Percentiles rank a stretch among this genome's conserved stretches.
Evolutionary conservation across 2,329 filamentous ascomycete species (phyloP).

Genomic region (Cytospora piceicola): DNA sequence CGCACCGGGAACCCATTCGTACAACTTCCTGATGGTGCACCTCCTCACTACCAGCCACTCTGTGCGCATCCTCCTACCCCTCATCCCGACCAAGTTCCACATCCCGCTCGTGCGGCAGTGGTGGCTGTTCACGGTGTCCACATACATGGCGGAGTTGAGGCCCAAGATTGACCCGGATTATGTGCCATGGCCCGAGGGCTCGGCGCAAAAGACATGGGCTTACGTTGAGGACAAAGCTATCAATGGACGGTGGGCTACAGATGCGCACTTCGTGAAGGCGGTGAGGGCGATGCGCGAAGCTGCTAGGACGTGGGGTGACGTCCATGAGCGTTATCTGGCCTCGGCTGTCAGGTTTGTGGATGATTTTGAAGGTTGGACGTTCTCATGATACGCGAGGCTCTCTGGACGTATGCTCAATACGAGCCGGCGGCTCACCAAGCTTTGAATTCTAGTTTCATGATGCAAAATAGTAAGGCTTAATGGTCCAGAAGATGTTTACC

Average conservation of each 20-base stretch:
- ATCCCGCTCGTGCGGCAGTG: conserved; percentile 78
- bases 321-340: conserved; percentile 66
- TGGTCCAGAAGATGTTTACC: not conserved
- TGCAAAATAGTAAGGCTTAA: not conserved
- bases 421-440: not conserved
- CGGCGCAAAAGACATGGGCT: conserved; percentile 73
- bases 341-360: conserved; percentile 74
- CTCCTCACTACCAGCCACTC: conserved; percentile 86
- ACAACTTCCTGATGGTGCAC: conserved; percentile 84
- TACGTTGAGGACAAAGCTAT: conserved; percentile 75
- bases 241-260: conserved; percentile 66
- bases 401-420: not conserved
- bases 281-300: conserved; percentile 76
- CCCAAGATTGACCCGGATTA: conserved; percentile 71
- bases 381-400: conserved; percentile 33
- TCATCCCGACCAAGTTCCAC: conserved; percentile 75
- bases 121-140: conserved; percentile 81
- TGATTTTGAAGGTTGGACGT: conserved; percentile 71
- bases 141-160: conserved; percentile 76
- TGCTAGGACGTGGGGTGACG: conserved; percentile 74
- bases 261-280: conserved; percentile 85
- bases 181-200: conserved; percentile 57
- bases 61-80: conserved; percentile 79
- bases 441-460: not conserved
- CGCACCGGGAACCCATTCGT: conserved; percentile 61